These are phyloP conservation scores for Thermochaetoides thermophila DNA, from an alignment of 495 filamentous ascomycete species.

Conservation along the genomic window DNA sequence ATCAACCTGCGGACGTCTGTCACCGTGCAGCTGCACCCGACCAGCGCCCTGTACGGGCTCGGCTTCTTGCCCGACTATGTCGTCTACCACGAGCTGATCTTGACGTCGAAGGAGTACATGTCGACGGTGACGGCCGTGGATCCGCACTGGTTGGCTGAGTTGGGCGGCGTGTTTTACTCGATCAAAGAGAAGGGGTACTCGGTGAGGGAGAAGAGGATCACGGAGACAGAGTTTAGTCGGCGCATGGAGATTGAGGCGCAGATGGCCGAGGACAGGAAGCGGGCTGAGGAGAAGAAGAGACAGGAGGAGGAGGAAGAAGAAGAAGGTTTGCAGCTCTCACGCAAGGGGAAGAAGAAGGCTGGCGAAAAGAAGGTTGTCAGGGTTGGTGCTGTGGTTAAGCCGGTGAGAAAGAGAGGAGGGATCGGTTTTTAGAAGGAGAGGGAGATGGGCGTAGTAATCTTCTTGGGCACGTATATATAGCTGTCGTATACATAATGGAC, in stretches of 20 bases:
- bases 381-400: constrained; percentile 47
- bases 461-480: too few relatives aligned
- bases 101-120: constrained; percentile 98
- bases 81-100: constrained; percentile 94
- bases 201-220: constrained; percentile 72
- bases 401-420: constrained; percentile 32
- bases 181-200: constrained; percentile 97
- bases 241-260: constrained; percentile 92
- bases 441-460: background rate
- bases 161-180: constrained; percentile 97
- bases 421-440: constrained; percentile 13
- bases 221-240: constrained; percentile 84
- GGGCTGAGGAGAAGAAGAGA: constrained; percentile 67
- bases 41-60: constrained; percentile 78
- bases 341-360: constrained; percentile 33
- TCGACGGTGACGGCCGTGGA: constrained; percentile 92
- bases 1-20: constrained; percentile 91
- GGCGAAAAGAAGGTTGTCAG: constrained; percentile 36
- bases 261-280: constrained; percentile 77
- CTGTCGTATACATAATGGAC: too few relatives aligned
- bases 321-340: constrained; percentile 36
- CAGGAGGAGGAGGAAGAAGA: constrained; percentile 64
- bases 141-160: constrained; percentile 93
- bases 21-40: constrained; percentile 85
- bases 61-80: constrained; percentile 95